Percentiles rank a stretch among this genome's conserved stretches.
Conservation (phyloP, 1,284 basidiomycete species). For the Quambalaria eucalypti region DNA sequence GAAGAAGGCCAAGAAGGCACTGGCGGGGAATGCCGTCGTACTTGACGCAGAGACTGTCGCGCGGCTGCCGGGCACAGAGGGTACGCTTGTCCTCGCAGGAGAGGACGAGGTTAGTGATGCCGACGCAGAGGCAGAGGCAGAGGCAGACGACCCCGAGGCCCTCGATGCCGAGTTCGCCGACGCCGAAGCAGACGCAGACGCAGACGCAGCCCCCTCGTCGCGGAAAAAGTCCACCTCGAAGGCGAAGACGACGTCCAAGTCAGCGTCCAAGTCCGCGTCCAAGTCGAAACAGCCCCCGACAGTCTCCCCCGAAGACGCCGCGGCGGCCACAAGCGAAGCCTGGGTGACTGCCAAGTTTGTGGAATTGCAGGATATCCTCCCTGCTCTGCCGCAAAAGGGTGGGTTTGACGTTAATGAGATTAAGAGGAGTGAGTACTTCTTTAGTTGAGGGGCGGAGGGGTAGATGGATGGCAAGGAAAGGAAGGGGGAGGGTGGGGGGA, state of each 20-base stretch:
- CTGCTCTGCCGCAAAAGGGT: constrained; percentile 76
- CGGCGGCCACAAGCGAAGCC: too few species aligned
- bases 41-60: constrained; percentile 9
- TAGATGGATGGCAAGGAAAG: constrained; percentile 3
- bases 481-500: not conserved
- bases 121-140: not conserved
- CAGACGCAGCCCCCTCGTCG: not conserved
- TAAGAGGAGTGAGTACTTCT: constrained; percentile 37
- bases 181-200: not conserved
- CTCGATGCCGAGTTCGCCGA: not conserved
- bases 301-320: not conserved
- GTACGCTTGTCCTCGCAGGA: constrained; percentile 11
- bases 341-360: constrained; percentile 54
- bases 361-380: constrained; percentile 66
- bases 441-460: too few species aligned
- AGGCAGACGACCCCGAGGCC: not conserved
- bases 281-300: not conserved
- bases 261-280: not conserved
- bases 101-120: constrained; percentile 11
- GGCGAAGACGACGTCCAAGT: not conserved
- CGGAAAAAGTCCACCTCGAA: not conserved
- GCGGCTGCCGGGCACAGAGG: constrained; percentile 10
- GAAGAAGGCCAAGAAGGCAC: not conserved
- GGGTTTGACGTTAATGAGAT: constrained; percentile 78
- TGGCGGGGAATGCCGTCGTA: not conserved